These are phyloP conservation scores for Aureobasidium vineae DNA, from an alignment of 2,329 filamentous ascomycete species.

Conservation along the genomic window DNA sequence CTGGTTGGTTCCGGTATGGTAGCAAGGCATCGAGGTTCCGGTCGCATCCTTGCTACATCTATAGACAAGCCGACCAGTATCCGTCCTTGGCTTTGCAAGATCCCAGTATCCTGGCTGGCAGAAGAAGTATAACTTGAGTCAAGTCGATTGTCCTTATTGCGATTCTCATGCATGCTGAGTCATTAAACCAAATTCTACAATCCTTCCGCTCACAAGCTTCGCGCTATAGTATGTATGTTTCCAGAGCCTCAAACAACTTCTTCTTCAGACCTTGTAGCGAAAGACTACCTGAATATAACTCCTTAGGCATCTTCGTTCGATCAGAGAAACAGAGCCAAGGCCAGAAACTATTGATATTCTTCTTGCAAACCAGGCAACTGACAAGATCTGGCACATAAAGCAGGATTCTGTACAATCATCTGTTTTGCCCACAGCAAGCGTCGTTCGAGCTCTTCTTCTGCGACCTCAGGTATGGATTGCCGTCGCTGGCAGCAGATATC, in stretches of 20 bases:
- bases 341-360: not conserved
- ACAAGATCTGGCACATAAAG: conserved; percentile 11
- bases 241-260: not conserved
- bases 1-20: not conserved
- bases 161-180: not conserved
- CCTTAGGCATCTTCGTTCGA: not conserved
- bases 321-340: not conserved
- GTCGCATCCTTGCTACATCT: not conserved
- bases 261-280: not conserved
- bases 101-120: not conserved
- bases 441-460: conserved; percentile 14
- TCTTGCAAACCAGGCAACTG: conserved; percentile 7
- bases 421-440: conserved; percentile 9
- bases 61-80: not conserved
- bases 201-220: not conserved
- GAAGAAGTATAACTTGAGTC: not conserved
- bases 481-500: conserved; percentile 12
- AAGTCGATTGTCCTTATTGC: not conserved
- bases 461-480: conserved; percentile 11
- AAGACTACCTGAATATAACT: not conserved
- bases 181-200: not conserved
- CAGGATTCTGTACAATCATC: not conserved
- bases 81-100: not conserved
- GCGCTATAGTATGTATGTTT: not conserved
- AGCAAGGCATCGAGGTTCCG: not conserved